These are phyloP conservation scores for Kwoniella heveanensis DNA, from an alignment of 768 basidiomycete species.

Conservation along the genomic window DNA sequence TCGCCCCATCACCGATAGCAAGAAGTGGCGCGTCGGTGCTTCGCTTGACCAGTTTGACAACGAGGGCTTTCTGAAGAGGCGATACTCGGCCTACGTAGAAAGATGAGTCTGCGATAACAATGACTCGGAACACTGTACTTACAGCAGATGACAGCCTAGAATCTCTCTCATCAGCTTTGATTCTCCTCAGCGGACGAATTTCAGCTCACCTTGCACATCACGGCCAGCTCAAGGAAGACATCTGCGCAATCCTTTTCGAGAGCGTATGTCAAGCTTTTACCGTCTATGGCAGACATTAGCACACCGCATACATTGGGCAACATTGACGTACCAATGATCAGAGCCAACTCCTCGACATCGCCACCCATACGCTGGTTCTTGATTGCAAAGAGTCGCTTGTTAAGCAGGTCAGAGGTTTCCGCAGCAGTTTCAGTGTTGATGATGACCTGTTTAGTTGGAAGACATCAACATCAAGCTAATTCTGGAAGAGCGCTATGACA, in stretches of 20 bases:
- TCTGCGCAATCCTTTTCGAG: conserved; percentile 90
- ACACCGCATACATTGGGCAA: too few species aligned
- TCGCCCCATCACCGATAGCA: conserved; percentile 96
- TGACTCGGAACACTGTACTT: conserved; percentile 51
- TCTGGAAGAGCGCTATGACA: conserved; percentile 47
- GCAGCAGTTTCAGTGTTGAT: conserved; percentile 85
- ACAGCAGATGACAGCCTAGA: conserved; percentile 89
- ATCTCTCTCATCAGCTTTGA: conserved; percentile 4
- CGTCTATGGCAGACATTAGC: conserved; percentile 71
- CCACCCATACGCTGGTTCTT: conserved; percentile 88
- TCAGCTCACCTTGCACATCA: conserved; percentile 76
- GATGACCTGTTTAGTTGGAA: conserved; percentile 80
- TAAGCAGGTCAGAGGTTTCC: conserved; percentile 81
- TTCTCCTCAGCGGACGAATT: too few species aligned
- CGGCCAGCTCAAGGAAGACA: conserved; percentile 87
- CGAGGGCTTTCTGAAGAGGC: conserved; percentile 93
- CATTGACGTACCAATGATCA: conserved; percentile 87
- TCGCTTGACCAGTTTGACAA: conserved; percentile 98
- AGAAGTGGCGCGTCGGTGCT: conserved; percentile 90
- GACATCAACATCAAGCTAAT: too few species aligned
- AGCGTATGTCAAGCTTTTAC: conserved; percentile 89
- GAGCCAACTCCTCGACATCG: conserved; percentile 89
- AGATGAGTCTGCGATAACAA: conserved; percentile 14
- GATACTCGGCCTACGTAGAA: conserved; percentile 81
- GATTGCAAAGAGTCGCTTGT: conserved; percentile 84